Conservation (phyloP, 352 stramenopile genomes). For the Pythium biforme region DNA sequence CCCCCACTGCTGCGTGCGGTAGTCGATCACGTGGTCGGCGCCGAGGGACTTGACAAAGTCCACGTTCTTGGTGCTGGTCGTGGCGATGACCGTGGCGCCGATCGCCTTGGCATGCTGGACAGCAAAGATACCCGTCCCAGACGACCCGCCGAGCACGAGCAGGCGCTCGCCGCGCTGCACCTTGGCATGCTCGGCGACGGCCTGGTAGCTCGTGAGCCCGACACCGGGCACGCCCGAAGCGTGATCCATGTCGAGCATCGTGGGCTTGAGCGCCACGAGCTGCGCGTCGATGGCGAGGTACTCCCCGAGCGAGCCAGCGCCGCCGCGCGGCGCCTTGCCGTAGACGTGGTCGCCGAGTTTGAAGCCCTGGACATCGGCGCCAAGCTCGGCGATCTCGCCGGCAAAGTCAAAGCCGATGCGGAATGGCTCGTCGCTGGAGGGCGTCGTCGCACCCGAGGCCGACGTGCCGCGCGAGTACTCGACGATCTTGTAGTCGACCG, state of each 20-base stretch:
- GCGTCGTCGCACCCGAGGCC: constrained; percentile 1
- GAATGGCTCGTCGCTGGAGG: constrained; percentile 28
- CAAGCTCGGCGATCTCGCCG: constrained; percentile 28
- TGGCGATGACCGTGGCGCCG: constrained; percentile 25
- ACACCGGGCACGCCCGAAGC: constrained; percentile 38
- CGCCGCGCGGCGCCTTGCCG: constrained; percentile 14
- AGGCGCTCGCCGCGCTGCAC: constrained; percentile 35
- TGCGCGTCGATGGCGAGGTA: constrained; percentile 35
- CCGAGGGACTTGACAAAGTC: constrained; percentile 35
- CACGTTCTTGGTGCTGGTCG: constrained; percentile 35
- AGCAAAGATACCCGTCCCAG: constrained; percentile 37
- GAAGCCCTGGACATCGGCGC: neutral
- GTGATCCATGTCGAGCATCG: constrained; percentile 39
- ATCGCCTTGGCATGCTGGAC: constrained; percentile 42
- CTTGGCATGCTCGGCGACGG: constrained; percentile 31
- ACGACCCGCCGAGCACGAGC: constrained; percentile 45
- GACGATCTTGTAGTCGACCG: constrained; percentile 28
- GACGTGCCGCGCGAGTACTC: too few relatives aligned
- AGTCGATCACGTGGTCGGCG: constrained; percentile 44
- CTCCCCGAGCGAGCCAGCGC: constrained; percentile 34
- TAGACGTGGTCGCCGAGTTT: constrained; percentile 22
- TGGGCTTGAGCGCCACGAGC: constrained; percentile 41
- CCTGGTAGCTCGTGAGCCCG: constrained; percentile 41
- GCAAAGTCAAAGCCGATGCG: constrained; percentile 40
- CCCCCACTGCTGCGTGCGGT: constrained; percentile 33